Conservation (phyloP, 345 rosid genomes). For the Eutrema yunnanense region DNA sequence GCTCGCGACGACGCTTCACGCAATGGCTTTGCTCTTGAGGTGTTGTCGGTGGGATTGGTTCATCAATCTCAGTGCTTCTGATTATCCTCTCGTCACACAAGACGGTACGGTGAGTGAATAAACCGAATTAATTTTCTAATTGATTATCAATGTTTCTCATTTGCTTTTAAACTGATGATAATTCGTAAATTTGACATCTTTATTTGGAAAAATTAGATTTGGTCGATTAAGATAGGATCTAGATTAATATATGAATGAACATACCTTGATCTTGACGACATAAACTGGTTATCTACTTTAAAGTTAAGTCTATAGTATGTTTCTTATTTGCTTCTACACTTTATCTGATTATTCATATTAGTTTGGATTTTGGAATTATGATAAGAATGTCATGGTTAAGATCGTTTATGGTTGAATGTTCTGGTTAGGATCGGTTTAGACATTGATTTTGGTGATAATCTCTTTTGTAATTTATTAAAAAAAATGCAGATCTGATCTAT, state of each 20-base stretch:
- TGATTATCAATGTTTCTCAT: neutral
- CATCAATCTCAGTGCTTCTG: slow-evolving; percentile 96
- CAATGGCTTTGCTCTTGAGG: slow-evolving; percentile 66
- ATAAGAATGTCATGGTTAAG: neutral
- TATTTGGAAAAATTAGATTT: neutral
- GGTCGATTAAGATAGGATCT: neutral
- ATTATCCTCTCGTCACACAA: slow-evolving; percentile 84
- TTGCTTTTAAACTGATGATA: neutral
- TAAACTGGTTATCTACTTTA: neutral
- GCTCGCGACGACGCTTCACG: slow-evolving; percentile 85
- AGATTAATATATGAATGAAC: neutral
- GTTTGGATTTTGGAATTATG: neutral
- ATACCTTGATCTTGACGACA: neutral
- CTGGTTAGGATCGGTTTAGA: neutral
- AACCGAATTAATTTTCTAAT: neutral
- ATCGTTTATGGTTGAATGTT: neutral
- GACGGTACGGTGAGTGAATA: slow-evolving; percentile 96
- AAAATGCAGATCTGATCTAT: slow-evolving; percentile 74
- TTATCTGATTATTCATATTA: neutral
- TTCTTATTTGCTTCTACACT: too few species aligned
- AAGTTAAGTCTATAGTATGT: neutral
- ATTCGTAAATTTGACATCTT: neutral
- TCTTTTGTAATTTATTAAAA: neutral
- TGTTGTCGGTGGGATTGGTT: slow-evolving; percentile 95
- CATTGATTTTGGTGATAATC: neutral